Conservation (phyloP, 1,139 yeast genomes). For the Ashbya aceris region DNA sequence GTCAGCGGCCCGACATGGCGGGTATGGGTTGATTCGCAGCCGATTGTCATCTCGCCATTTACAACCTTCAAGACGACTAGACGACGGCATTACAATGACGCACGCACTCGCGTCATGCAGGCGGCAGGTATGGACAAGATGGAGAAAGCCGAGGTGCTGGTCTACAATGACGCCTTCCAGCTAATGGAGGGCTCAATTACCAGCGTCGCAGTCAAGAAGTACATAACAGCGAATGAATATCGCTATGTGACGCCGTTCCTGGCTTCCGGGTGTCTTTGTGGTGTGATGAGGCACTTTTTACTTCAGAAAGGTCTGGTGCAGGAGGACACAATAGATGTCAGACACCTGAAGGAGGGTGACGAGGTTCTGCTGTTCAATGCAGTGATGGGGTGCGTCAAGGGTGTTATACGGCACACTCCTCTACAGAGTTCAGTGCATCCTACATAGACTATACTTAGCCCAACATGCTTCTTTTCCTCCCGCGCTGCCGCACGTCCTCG, state of each 20-base stretch:
- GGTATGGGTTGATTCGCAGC: slow-evolving; percentile 50
- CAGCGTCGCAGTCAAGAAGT: slow-evolving; percentile 57
- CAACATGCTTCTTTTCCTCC: slow-evolving; percentile 90
- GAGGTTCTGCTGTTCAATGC: slow-evolving; percentile 70
- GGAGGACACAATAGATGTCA: slow-evolving; percentile 43
- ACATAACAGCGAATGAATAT: slow-evolving; percentile 29
- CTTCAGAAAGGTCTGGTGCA: slow-evolving; percentile 45
- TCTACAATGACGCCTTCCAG: slow-evolving; percentile 51
- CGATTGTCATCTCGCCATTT: slow-evolving; percentile 56
- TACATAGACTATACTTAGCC: slow-evolving; percentile 38
- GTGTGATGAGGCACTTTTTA: slow-evolving; percentile 65
- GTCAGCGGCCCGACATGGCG: slow-evolving; percentile 37
- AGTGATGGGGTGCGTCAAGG: slow-evolving; percentile 69
- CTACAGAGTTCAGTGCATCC: background rate
- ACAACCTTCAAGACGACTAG: slow-evolving; percentile 84
- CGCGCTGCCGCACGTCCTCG: slow-evolving; percentile 81
- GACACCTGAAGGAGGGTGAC: slow-evolving; percentile 50
- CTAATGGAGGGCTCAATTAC: slow-evolving; percentile 82
- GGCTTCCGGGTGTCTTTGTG: slow-evolving; percentile 75
- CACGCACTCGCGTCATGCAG: slow-evolving; percentile 39
- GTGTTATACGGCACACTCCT: slow-evolving; percentile 32
- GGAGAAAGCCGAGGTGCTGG: slow-evolving; percentile 52
- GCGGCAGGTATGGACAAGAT: slow-evolving; percentile 16
- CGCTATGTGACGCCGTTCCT: slow-evolving; percentile 76
- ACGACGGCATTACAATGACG: slow-evolving; percentile 52